Evolutionary conservation across 495 filamentous ascomycete genomes (phyloP).

Genomic region (Lasiosphaeriaceae sp.): DNA sequence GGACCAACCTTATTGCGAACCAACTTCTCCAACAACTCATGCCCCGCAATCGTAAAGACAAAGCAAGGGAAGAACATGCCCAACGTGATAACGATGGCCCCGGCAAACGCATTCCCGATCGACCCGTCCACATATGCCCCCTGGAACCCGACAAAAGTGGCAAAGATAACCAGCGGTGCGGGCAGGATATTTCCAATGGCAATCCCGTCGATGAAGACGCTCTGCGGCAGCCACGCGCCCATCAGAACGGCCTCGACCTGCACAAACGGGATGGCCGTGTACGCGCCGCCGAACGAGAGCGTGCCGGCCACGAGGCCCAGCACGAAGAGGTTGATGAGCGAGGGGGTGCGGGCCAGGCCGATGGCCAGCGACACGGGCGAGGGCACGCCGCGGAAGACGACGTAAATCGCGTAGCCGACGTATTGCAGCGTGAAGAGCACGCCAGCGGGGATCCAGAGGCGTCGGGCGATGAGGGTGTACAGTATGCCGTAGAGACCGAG

Average conservation of each 20-base stretch:
- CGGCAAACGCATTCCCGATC: slow-evolving; percentile 7
- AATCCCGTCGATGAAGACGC: slow-evolving; percentile 12
- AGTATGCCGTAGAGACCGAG: slow-evolving; percentile 12
- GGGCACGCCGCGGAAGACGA: slow-evolving; percentile 7
- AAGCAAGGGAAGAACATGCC: slow-evolving; percentile 14
- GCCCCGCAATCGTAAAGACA: slow-evolving; percentile 12
- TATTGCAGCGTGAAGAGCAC: slow-evolving; percentile 7
- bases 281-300: slow-evolving; percentile 13
- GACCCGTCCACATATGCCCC: slow-evolving; percentile 8
- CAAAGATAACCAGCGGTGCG: slow-evolving; percentile 11
- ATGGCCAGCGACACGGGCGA: slow-evolving; percentile 13
- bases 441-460: slow-evolving; percentile 11
- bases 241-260: slow-evolving; percentile 13
- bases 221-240: slow-evolving; percentile 12
- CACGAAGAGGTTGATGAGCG: slow-evolving; percentile 11
- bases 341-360: slow-evolving; percentile 8
- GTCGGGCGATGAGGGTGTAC: slow-evolving; percentile 8
- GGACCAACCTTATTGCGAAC: slow-evolving; percentile 8
- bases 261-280: slow-evolving; percentile 14
- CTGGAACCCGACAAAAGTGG: slow-evolving; percentile 10
- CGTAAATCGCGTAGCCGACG: slow-evolving; percentile 8
- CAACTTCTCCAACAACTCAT: slow-evolving; percentile 14
- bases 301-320: slow-evolving; percentile 10
- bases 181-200: slow-evolving; percentile 13
- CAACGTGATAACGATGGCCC: slow-evolving; percentile 8